Conservation (phyloP, 305 asterid genomes). For the Fraxinus angustifolia region DNA sequence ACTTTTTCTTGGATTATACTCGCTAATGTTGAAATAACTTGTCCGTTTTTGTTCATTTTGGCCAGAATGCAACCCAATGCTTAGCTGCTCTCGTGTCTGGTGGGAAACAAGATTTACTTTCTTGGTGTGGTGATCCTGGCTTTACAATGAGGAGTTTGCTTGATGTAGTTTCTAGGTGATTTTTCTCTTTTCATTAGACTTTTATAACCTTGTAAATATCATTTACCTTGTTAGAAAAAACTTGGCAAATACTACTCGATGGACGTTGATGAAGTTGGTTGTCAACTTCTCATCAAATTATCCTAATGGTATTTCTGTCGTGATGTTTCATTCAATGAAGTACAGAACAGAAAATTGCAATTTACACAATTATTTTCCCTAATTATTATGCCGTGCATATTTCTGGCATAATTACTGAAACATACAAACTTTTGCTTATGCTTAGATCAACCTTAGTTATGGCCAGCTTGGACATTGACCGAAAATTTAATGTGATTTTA, state of each 20-base stretch:
- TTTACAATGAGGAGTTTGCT: conserved; percentile 85
- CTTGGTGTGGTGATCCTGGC: conserved; percentile 82
- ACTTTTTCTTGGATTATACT: conserved; percentile 1
- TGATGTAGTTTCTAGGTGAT: conserved; percentile 90
- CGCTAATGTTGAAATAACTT: conserved; percentile 20
- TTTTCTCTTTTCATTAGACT: conserved; percentile 10
- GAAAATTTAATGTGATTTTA: neutral
- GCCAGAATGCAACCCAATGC: conserved; percentile 93
- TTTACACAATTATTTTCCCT: neutral
- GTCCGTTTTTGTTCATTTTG: conserved; percentile 20
- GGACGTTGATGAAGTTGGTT: neutral
- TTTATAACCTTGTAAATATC: neutral
- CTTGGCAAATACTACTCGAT: neutral
- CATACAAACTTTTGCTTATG: neutral
- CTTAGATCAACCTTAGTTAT: neutral
- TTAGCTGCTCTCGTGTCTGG: conserved; percentile 77
- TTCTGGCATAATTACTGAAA: neutral
- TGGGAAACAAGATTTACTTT: conserved; percentile 84
- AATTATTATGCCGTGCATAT: neutral
- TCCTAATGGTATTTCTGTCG: neutral
- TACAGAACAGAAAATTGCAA: neutral
- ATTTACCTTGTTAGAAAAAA: neutral
- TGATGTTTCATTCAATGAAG: neutral
- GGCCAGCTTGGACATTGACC: neutral
- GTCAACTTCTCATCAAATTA: neutral